Conservation (phyloP, 2,329 filamentous ascomycete species). For the Sclerotinia spermophila region DNA sequence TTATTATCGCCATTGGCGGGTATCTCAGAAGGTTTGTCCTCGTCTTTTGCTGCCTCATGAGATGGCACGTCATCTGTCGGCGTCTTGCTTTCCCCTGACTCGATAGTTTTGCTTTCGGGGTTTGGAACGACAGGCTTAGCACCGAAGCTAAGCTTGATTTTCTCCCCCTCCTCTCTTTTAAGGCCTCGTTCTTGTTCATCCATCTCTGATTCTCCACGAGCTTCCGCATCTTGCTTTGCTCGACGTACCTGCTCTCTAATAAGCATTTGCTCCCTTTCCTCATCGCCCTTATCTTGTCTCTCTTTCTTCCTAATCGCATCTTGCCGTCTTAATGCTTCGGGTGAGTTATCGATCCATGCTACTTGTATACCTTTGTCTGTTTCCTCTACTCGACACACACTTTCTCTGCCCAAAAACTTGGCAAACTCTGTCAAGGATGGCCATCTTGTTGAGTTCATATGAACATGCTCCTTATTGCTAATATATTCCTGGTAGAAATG, state of each 20-base stretch:
- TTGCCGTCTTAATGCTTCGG: constrained; percentile 74
- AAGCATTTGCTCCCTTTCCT: constrained; percentile 80
- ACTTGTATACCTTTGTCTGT: constrained; percentile 82
- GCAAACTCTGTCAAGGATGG: constrained; percentile 84
- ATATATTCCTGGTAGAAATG: constrained; percentile 96
- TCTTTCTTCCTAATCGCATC: constrained; percentile 83
- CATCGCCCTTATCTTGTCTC: constrained; percentile 82
- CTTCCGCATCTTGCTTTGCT: constrained; percentile 59
- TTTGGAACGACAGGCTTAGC: constrained; percentile 28
- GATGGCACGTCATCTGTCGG: background rate
- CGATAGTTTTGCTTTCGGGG: constrained; percentile 23
- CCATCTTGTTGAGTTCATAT: constrained; percentile 94
- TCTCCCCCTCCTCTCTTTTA: constrained; percentile 67
- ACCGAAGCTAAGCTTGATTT: constrained; percentile 69
- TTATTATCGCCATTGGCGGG: background rate
- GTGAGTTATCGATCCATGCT: constrained; percentile 86
- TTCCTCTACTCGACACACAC: constrained; percentile 87
- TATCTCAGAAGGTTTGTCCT: background rate
- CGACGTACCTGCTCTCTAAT: constrained; percentile 80
- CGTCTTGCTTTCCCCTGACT: background rate
- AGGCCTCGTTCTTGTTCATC: constrained; percentile 46
- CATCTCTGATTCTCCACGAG: constrained; percentile 42
- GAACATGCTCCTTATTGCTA: constrained; percentile 78
- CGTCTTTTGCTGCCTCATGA: background rate
- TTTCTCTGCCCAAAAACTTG: constrained; percentile 79